These are phyloP conservation scores for Phytophthora sp. DNA, from an alignment of 352 stramenopile species.

Conservation along the genomic window DNA sequence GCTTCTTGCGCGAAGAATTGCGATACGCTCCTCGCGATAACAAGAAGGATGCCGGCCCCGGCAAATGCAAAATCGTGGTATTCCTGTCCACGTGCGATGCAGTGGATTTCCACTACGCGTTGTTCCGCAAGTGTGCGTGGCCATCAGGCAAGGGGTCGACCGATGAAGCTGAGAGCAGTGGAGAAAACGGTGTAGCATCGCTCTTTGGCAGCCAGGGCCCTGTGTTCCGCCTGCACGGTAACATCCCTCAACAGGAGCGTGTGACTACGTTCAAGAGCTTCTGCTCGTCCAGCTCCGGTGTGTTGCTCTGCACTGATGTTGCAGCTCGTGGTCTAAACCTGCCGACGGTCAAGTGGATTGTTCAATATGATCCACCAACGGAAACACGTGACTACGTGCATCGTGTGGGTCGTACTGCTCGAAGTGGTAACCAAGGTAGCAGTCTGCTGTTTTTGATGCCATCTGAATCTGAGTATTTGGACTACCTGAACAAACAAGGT, in stretches of 20 bases:
- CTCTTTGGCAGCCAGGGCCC: conserved; percentile 65
- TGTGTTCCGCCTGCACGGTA: conserved; percentile 94
- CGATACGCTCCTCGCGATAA: conserved; percentile 35
- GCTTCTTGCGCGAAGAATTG: conserved; percentile 90
- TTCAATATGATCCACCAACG: conserved; percentile 99
- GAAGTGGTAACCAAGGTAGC: conserved; percentile 97
- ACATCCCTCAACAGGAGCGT: conserved; percentile 95
- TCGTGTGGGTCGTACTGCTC: conserved; percentile 98
- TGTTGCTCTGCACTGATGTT: conserved; percentile 99
- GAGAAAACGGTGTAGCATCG: conserved; percentile 38
- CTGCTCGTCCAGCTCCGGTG: conserved; percentile 85
- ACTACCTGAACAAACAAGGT: conserved; percentile 90
- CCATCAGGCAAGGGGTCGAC: conserved; percentile 64
- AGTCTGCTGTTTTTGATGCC: conserved; percentile 97
- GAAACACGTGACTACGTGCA: conserved; percentile 99
- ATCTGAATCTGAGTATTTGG: conserved; percentile 95
- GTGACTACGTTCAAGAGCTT: conserved; percentile 97
- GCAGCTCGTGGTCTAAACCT: conserved; percentile 98
- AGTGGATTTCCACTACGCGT: conserved; percentile 96
- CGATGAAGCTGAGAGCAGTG: conserved; percentile 89
- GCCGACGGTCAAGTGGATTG: conserved; percentile 95
- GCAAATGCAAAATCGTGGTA: conserved; percentile 91
- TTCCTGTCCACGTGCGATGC: conserved; percentile 98
- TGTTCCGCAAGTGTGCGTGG: conserved; percentile 91
- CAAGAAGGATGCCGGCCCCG: conserved; percentile 21